Evolutionary conservation across 176 grass and related monocot genomes (phyloP).

Genomic region (Saccharum officinarum): DNA sequence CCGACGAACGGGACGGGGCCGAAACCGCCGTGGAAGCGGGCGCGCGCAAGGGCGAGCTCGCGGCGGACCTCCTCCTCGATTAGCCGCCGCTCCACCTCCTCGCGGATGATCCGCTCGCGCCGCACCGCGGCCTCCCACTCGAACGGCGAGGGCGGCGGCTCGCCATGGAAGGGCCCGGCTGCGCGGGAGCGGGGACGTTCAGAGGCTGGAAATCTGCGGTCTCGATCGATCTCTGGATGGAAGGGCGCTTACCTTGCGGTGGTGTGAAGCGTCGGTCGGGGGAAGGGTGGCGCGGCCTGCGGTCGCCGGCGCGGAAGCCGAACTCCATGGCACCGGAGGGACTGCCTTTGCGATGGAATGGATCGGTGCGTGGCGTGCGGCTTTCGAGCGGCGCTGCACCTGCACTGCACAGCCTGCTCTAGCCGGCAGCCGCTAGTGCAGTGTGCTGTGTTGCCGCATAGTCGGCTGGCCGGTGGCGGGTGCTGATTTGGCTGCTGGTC

Average conservation of each 20-base stretch:
- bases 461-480: no score
- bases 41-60: slow-evolving; percentile 17
- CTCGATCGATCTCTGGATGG: neutral
- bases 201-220: neutral
- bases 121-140: slow-evolving; percentile 14
- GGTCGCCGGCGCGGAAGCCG: slow-evolving; percentile 42
- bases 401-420: no score
- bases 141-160: neutral
- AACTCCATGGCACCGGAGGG: slow-evolving; percentile 35
- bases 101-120: slow-evolving; percentile 24
- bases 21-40: neutral
- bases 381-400: neutral
- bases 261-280: neutral
- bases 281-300: neutral
- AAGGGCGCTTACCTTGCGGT: slow-evolving; percentile 34
- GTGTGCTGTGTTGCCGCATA: no score
- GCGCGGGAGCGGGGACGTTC: neutral
- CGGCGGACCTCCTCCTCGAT: slow-evolving; percentile 17
- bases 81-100: slow-evolving; percentile 39
- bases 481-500: no score
- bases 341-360: neutral
- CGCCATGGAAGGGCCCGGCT: slow-evolving; percentile 2
- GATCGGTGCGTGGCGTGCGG: neutral
- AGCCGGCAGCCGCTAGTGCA: no score
- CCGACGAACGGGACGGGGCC: neutral